Percentiles rank a stretch among this genome's conserved stretches.
phyloP scores from a whole-genome alignment of 495 filamentous ascomycete species.

The Penicillium bovifimosum region DNA sequence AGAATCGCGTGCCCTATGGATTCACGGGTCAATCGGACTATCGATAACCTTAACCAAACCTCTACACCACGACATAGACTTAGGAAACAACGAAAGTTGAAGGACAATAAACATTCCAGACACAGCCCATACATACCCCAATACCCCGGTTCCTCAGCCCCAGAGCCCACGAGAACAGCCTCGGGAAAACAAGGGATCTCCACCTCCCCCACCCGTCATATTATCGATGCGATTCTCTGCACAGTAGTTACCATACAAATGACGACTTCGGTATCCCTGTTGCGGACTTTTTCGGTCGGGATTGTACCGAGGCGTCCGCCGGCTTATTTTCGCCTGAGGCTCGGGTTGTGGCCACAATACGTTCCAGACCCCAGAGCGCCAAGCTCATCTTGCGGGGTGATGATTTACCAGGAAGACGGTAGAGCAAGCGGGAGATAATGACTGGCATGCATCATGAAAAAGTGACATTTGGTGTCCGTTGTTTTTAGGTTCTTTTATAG shows the following conservation, averaged over 20 bases:
- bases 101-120: too few relatives aligned
- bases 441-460: background rate
- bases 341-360: background rate
- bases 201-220: conserved; percentile 12
- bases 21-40: too few relatives aligned
- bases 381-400: background rate
- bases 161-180: conserved; percentile 29
- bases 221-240: conserved; percentile 16
- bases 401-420: background rate
- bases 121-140: too few relatives aligned
- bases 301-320: conserved; percentile 14
- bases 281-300: conserved; percentile 19
- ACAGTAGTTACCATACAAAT: conserved; percentile 5
- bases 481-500: background rate
- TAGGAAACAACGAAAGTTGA: background rate
- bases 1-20: background rate
- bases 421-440: background rate
- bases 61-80: too few relatives aligned
- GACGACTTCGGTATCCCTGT: conserved; percentile 17
- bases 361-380: background rate
- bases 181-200: conserved; percentile 29
- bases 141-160: background rate
- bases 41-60: too few relatives aligned
- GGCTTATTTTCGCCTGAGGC: conserved; percentile 24
- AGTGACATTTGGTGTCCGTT: background rate